phyloP scores from a whole-genome alignment of 306 rosid genomes.

The Rosa chinensis region DNA sequence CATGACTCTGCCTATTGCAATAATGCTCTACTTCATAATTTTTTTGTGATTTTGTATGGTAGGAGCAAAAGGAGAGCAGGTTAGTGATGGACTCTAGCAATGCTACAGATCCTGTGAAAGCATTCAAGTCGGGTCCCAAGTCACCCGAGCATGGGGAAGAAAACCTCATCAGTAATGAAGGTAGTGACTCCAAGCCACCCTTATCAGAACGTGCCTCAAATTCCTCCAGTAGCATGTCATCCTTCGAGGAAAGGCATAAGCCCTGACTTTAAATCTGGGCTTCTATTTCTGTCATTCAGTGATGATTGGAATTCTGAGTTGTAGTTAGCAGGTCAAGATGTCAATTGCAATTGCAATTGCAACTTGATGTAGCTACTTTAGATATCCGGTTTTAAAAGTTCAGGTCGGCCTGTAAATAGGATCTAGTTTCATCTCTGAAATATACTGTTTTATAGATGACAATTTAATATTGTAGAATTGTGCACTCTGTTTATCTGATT shows the following conservation, averaged over 20 bases:
- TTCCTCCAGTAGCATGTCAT: conserved; percentile 39
- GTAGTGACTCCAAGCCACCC: conserved; percentile 40
- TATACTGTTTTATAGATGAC: neutral
- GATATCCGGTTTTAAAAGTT: conserved; percentile 30
- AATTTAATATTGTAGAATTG: neutral
- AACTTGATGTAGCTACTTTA: conserved; percentile 20
- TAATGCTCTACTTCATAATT: neutral
- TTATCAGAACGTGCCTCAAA: conserved; percentile 38
- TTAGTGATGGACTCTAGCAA: conserved; percentile 52
- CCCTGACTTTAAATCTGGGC: conserved; percentile 27
- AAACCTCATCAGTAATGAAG: conserved; percentile 39
- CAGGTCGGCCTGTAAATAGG: conserved; percentile 49
- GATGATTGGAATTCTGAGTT: conserved; percentile 19
- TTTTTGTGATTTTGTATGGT: conserved; percentile 26
- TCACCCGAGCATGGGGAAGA: conserved; percentile 52
- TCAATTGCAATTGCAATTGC: conserved; percentile 21
- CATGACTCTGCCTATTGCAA: neutral
- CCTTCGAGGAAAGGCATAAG: conserved; percentile 45
- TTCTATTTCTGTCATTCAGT: conserved; percentile 23
- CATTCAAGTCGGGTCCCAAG: conserved; percentile 51
- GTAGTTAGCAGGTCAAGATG: conserved; percentile 12
- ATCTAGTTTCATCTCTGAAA: conserved; percentile 24
- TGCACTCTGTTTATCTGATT: conserved; percentile 1
- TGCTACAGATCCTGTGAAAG: conserved; percentile 65
- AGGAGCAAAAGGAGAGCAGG: conserved; percentile 73